These are phyloP conservation scores for Amanita muscaria DNA, from an alignment of 768 basidiomycete species.

Conservation along the genomic window DNA sequence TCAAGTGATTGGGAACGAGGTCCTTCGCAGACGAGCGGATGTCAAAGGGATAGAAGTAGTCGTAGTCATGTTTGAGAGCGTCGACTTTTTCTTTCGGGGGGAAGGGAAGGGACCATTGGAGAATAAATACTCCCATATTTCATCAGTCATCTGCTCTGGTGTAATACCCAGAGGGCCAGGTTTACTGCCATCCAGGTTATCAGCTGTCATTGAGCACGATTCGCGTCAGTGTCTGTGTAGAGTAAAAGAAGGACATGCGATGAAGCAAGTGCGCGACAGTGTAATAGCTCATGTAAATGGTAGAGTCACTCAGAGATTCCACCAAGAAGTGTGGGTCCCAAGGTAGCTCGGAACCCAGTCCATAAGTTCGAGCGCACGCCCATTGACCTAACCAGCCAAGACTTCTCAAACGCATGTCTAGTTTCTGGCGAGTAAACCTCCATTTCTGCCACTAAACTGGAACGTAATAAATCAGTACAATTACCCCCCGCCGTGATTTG, in stretches of 20 bases:
- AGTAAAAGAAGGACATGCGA: slow-evolving; percentile 36
- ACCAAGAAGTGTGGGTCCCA: slow-evolving; percentile 98
- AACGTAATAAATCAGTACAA: slow-evolving; percentile 6
- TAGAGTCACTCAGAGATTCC: slow-evolving; percentile 94
- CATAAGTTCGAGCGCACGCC: slow-evolving; percentile 98
- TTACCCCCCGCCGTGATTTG: too few species aligned
- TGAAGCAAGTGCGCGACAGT: slow-evolving; percentile 89
- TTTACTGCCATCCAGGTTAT: slow-evolving; percentile 67
- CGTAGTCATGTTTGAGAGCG: slow-evolving; percentile 80
- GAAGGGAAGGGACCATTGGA: slow-evolving; percentile 69
- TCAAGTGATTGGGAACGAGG: slow-evolving; percentile 89
- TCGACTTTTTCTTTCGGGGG: slow-evolving; percentile 67
- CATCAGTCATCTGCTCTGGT: slow-evolving; percentile 92
- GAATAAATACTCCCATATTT: slow-evolving; percentile 94
- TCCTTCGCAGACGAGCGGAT: slow-evolving; percentile 98
- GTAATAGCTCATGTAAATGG: slow-evolving; percentile 98
- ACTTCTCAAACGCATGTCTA: slow-evolving; percentile 79
- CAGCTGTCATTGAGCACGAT: slow-evolving; percentile 29
- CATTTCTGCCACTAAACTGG: slow-evolving; percentile 75
- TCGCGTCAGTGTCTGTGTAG: neutral
- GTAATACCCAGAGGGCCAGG: slow-evolving; percentile 80
- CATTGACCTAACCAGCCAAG: slow-evolving; percentile 95
- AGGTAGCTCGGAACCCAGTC: slow-evolving; percentile 91
- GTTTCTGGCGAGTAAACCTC: slow-evolving; percentile 90
- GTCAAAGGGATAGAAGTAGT: slow-evolving; percentile 98